Conservation (phyloP, 2,329 filamentous ascomycete genomes). For the Macrophomina pseudophaseolina region DNA sequence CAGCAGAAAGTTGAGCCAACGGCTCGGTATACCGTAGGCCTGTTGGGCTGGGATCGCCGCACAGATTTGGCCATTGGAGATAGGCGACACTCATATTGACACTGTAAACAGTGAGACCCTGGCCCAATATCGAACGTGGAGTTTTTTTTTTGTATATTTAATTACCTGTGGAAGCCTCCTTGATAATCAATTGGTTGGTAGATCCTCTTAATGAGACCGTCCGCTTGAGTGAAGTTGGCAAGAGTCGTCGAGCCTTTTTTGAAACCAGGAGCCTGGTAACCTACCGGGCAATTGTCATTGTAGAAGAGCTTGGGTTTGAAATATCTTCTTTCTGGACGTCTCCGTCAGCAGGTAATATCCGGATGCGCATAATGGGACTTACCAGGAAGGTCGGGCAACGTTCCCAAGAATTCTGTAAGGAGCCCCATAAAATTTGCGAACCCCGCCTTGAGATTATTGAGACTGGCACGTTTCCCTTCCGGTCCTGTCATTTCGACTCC, state of each 20-base stretch:
- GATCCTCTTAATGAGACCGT: conserved; percentile 46
- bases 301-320: conserved; percentile 44
- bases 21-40: not conserved
- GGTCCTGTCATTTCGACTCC: conserved; percentile 38
- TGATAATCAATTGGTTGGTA: conserved; percentile 41
- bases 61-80: not conserved
- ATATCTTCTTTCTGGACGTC: not conserved
- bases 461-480: conserved; percentile 39
- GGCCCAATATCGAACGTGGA: conserved; percentile 25
- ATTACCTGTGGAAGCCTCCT: conserved; percentile 48
- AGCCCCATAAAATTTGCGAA: conserved; percentile 51
- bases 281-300: conserved; percentile 44
- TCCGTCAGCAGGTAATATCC: not conserved
- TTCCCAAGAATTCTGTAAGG: conserved; percentile 45
- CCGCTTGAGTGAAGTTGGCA: conserved; percentile 44
- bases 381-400: conserved; percentile 33
- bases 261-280: conserved; percentile 52
- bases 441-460: conserved; percentile 47
- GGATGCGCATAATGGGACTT: not conserved
- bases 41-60: not conserved
- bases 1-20: not conserved
- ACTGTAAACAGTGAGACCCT: conserved; percentile 32
- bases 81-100: not conserved
- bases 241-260: conserved; percentile 34
- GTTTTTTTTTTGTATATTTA: not conserved